These are phyloP conservation scores for Rhinocladiella similis DNA, from an alignment of 2,329 filamentous ascomycete genomes.

Conservation along the genomic window DNA sequence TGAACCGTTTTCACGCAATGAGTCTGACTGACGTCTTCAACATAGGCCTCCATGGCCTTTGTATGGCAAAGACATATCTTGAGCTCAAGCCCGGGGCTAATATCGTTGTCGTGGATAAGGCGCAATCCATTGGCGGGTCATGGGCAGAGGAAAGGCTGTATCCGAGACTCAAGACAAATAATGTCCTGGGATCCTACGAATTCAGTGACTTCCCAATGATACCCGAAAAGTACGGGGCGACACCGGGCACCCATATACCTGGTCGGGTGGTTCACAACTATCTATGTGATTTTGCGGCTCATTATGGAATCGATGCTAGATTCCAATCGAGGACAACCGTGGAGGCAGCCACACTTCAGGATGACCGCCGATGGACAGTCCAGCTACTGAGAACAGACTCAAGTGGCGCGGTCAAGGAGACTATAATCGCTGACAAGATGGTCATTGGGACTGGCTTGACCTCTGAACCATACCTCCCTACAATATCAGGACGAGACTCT, in stretches of 20 bases:
- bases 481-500: slow-evolving; percentile 48
- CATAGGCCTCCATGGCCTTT: slow-evolving; percentile 58
- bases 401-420: slow-evolving; percentile 11
- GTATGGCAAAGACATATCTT: slow-evolving; percentile 62
- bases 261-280: slow-evolving; percentile 58
- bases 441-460: slow-evolving; percentile 63
- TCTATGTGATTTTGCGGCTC: slow-evolving; percentile 54
- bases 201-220: slow-evolving; percentile 72
- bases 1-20: no score
- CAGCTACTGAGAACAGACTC: slow-evolving; percentile 21
- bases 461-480: slow-evolving; percentile 57
- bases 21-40: no score
- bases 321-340: slow-evolving; percentile 57
- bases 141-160: slow-evolving; percentile 68
- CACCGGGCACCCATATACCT: slow-evolving; percentile 58
- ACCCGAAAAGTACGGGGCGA: slow-evolving; percentile 40
- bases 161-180: slow-evolving; percentile 70
- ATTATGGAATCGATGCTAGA: slow-evolving; percentile 50
- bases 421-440: slow-evolving; percentile 47
- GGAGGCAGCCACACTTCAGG: slow-evolving; percentile 45
- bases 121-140: slow-evolving; percentile 63
- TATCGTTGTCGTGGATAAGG: slow-evolving; percentile 59
- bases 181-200: slow-evolving; percentile 70
- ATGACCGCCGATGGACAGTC: slow-evolving; percentile 39
- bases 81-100: slow-evolving; percentile 57